Evolutionary conservation across 306 rosid species (phyloP).

Genomic region (Citrullus mucosospermus): DNA sequence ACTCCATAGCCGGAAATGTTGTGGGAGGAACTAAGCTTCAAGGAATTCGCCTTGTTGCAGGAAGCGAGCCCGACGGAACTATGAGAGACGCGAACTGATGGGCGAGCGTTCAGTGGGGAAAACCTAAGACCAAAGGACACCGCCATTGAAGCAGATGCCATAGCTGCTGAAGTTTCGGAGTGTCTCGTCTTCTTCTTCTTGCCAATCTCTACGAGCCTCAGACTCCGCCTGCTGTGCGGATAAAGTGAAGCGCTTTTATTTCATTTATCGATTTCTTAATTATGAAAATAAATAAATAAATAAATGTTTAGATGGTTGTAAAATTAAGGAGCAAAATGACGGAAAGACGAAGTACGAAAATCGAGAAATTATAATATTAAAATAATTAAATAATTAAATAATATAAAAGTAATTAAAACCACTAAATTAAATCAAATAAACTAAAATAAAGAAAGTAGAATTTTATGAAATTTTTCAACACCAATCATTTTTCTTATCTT

Average conservation of each 20-base stretch:
- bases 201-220: not conserved
- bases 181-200: not conserved
- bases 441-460: too few species aligned
- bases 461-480: too few species aligned
- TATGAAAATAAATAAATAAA: too few species aligned
- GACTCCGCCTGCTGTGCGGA: not conserved
- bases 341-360: too few species aligned
- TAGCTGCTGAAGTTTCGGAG: constrained; percentile 4
- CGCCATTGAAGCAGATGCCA: constrained; percentile 44
- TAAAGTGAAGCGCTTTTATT: not conserved
- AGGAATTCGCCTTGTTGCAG: constrained; percentile 20
- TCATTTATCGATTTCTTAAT: not conserved
- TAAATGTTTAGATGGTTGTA: too few species aligned
- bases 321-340: too few species aligned
- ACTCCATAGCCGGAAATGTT: constrained; percentile 37
- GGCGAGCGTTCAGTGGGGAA: constrained; percentile 13
- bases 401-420: too few species aligned
- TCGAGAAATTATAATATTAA: too few species aligned
- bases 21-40: constrained; percentile 35
- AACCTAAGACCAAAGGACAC: constrained; percentile 25
- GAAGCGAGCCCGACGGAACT: constrained; percentile 27
- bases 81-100: constrained; percentile 17
- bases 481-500: too few species aligned
- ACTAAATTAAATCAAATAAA: too few species aligned
- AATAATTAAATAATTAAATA: too few species aligned